Evolutionary conservation across 495 filamentous ascomycete species (phyloP).

Genomic region (Aspergillus ellipticus): DNA sequence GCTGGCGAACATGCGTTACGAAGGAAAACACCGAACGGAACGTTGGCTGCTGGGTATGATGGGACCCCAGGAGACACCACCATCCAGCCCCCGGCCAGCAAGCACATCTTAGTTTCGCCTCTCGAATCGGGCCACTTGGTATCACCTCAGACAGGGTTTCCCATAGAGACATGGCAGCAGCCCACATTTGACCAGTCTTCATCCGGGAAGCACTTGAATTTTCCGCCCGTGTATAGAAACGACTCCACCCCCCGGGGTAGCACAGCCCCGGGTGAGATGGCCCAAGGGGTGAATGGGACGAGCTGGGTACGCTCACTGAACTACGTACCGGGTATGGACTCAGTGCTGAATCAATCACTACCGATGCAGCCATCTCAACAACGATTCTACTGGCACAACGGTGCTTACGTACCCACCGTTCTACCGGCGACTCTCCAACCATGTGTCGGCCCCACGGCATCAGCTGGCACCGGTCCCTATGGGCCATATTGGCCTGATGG

Average conservation of each 20-base stretch:
- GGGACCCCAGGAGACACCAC: conserved; percentile 73
- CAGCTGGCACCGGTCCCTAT: conserved; percentile 67
- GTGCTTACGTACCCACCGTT: conserved; percentile 59
- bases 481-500: conserved; percentile 79
- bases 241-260: conserved; percentile 24
- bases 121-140: conserved; percentile 38
- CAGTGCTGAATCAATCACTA: conserved; percentile 47
- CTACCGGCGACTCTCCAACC: conserved; percentile 70
- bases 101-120: conserved; percentile 85
- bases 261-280: conserved; percentile 25
- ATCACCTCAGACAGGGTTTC: conserved; percentile 25
- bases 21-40: conserved; percentile 92
- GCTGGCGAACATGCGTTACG: conserved; percentile 73
- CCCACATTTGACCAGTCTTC: conserved; percentile 24
- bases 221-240: conserved; percentile 42
- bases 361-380: conserved; percentile 36
- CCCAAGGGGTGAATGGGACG: conserved; percentile 34
- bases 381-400: conserved; percentile 41
- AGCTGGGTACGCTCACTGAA: conserved; percentile 46
- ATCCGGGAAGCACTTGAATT: conserved; percentile 33
- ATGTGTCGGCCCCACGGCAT: conserved; percentile 65
- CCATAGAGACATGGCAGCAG: conserved; percentile 32
- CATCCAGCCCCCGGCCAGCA: conserved; percentile 71
- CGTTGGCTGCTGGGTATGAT: conserved; percentile 90
- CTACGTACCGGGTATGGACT: conserved; percentile 45